Evolutionary conservation across 2,329 filamentous ascomycete genomes (phyloP).

Genomic region (Trichophyton schoenleinii): DNA sequence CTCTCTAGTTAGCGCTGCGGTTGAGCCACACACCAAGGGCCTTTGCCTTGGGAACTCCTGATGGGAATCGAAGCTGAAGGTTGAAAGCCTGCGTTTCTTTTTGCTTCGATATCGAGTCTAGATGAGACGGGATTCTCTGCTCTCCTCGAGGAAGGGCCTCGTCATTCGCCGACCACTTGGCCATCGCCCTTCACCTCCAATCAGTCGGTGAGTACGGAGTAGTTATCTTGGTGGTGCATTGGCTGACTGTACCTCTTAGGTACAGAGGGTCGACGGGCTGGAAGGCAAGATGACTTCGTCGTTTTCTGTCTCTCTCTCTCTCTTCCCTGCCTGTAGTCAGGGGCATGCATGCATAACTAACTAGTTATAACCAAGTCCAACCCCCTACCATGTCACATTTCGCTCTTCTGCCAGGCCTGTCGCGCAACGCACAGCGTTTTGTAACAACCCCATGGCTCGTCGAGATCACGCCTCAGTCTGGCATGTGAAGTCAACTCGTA

Average conservation of each 20-base stretch:
- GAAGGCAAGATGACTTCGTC: background rate
- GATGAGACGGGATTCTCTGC: background rate
- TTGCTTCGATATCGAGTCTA: background rate
- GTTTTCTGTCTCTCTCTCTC: background rate
- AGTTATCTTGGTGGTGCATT: too few relatives aligned
- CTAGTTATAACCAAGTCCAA: background rate
- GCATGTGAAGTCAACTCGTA: background rate
- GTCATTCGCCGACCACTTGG: background rate
- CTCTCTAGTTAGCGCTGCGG: background rate
- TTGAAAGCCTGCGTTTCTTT: background rate
- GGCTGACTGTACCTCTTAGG: too few relatives aligned
- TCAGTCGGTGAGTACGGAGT: background rate
- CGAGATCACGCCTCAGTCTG: background rate
- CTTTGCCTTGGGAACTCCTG: background rate
- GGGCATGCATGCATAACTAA: background rate
- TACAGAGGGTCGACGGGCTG: background rate
- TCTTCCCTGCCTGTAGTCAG: background rate
- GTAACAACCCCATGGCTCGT: background rate
- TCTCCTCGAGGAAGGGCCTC: background rate
- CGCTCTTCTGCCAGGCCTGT: background rate
- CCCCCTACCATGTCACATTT: background rate
- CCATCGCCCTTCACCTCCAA: background rate
- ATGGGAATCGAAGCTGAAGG: background rate
- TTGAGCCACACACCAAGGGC: background rate
- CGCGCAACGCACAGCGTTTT: background rate